phyloP scores from a whole-genome alignment of 257 asterid genomes.

The Striga asiatica region DNA sequence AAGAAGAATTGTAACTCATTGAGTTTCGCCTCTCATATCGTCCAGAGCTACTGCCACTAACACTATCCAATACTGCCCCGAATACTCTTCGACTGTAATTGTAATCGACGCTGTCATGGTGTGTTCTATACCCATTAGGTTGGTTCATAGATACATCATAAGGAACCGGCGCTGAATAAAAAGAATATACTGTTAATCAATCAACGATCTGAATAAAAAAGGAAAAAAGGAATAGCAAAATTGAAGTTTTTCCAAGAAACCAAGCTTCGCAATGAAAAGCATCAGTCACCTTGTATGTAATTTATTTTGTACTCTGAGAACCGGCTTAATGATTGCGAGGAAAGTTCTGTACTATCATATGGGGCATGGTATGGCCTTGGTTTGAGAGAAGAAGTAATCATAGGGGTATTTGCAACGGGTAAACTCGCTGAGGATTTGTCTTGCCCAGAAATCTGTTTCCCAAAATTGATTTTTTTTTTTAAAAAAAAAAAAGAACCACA shows the following conservation, averaged over 20 bases:
- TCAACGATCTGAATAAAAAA: no score
- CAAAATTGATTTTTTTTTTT: conserved; percentile 11
- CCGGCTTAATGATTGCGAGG: conserved; percentile 40
- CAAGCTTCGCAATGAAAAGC: conserved; percentile 12
- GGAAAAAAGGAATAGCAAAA: neutral
- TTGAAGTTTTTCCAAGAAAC: neutral
- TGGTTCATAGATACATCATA: conserved; percentile 52
- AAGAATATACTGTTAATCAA: conserved; percentile 27
- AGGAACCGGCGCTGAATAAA: conserved; percentile 43
- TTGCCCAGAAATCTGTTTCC: conserved; percentile 74
- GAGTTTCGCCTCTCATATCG: conserved; percentile 42
- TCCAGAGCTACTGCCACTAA: conserved; percentile 43
- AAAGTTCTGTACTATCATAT: conserved; percentile 27
- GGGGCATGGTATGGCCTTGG: conserved; percentile 44
- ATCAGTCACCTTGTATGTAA: conserved; percentile 46
- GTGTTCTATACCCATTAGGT: conserved; percentile 54
- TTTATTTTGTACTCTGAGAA: conserved; percentile 38
- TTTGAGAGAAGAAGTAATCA: conserved; percentile 32
- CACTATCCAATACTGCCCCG: conserved; percentile 56
- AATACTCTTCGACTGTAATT: conserved; percentile 51
- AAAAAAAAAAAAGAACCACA: neutral
- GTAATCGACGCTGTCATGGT: conserved; percentile 44
- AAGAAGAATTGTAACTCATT: conserved; percentile 27
- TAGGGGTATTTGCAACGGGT: conserved; percentile 19
- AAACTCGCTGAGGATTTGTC: conserved; percentile 47